Base-by-base conservation (phyloP, 305 asterid species). In the Solanum hybrid region DNA sequence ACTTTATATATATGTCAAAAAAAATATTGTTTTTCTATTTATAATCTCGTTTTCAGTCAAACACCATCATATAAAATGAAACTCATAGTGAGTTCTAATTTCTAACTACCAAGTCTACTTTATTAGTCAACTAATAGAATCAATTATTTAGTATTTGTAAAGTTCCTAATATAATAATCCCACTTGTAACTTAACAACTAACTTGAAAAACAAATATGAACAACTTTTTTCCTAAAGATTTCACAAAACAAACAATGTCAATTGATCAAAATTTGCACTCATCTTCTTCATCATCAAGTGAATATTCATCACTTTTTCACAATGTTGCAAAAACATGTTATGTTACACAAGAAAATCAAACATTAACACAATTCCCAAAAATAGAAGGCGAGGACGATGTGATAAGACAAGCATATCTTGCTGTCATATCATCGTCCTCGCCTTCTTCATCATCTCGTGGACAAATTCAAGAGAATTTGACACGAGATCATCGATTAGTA, bases 351-450 rank as follows among this genome's bases (percentile, higher is more conserved):
- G 26, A 60, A 60, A 60, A 20, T 22, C 72, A 60, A 60, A 8
- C 72, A 60, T 60, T 60, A 7, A 8, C 12, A 60, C 94, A 91
- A 10, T 60, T 94, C 26, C 97, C 96, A 11, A 36, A 91, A 2
- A 89, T 91, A 31, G 94, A 95, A 82, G 92, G 91, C 29, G 98
- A 94, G 81, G 93, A 96, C 38, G 95, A 90, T n/a, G 93, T 91
- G 26, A 93, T 96, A 89, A 91, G 93, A 2, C 90, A 77, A 14
- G 98, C 99, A 42, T 94, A 95, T 31, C 90, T 96, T 0, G 96
- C 96, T 1, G 95, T 95, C 1, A 22, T 94, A 13, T 91, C 94
- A 56, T 93, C 66, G 3, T 78, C 84, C 7, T 34, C 42, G 14
- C 16, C 81, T 31, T 78, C 94, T 75, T 24, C 92, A 3, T 51